Evolutionary conservation across 169 alveolate species (phyloP).

Genomic region (Cryptosporidium andersoni): DNA sequence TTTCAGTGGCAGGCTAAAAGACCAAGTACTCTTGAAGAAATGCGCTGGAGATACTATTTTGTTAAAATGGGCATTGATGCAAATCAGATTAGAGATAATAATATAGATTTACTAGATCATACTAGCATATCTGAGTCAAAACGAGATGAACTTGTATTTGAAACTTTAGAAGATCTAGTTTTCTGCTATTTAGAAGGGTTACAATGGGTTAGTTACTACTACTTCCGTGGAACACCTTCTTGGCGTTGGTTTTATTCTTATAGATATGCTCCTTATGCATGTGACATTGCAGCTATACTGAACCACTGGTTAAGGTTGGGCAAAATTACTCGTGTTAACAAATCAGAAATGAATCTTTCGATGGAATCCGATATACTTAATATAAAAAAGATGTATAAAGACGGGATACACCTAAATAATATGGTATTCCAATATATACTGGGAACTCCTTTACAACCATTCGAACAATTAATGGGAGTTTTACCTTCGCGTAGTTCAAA

Average conservation of each 20-base stretch:
- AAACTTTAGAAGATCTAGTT: slow-evolving; percentile 82
- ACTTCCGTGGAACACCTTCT: slow-evolving; percentile 91
- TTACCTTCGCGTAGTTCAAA: slow-evolving; percentile 76
- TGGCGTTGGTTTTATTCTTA: slow-evolving; percentile 96
- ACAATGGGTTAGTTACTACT: slow-evolving; percentile 94
- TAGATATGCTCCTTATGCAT: slow-evolving; percentile 92
- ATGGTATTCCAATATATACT: slow-evolving; percentile 23
- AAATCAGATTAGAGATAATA: slow-evolving; percentile 2
- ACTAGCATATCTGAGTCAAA: slow-evolving; percentile 43
- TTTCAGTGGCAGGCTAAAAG: slow-evolving; percentile 21
- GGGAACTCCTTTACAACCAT: slow-evolving; percentile 77
- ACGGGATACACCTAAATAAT: not conserved
- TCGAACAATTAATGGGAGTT: slow-evolving; percentile 79
- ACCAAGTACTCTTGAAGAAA: slow-evolving; percentile 20
- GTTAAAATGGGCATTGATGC: slow-evolving; percentile 38
- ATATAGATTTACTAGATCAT: not conserved
- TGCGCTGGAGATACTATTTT: slow-evolving; percentile 66
- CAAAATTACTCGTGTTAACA: too few relatives aligned
- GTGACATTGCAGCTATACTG: slow-evolving; percentile 81
- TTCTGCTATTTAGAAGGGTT: slow-evolving; percentile 91
- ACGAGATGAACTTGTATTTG: slow-evolving; percentile 25
- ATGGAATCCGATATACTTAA: slow-evolving; percentile 7
- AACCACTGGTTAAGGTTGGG: slow-evolving; percentile 26
- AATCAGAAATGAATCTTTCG: not conserved
- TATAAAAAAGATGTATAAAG: slow-evolving; percentile 8